Evolutionary conservation across 495 filamentous ascomycete species (phyloP).

Genomic region (Annulohypoxylon bovei): DNA sequence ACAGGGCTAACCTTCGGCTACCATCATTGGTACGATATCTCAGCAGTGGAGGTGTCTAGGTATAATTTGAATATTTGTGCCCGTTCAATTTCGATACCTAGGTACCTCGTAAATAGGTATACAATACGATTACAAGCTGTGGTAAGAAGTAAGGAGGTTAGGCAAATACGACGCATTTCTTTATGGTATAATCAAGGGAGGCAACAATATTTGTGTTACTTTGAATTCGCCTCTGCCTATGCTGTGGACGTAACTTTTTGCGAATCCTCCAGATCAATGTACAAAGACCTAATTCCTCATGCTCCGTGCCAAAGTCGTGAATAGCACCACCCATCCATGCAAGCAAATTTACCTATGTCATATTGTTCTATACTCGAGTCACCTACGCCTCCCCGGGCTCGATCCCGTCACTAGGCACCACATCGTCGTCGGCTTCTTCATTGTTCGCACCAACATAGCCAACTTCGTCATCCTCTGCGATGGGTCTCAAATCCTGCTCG

Average conservation of each 20-base stretch:
- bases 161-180: neutral
- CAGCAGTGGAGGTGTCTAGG: conserved; percentile 4
- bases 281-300: conserved; percentile 11
- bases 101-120: neutral
- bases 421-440: conserved; percentile 53
- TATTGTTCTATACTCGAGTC: neutral
- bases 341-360: conserved; percentile 3
- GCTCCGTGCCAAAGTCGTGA: conserved; percentile 2
- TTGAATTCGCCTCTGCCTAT: neutral
- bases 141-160: neutral
- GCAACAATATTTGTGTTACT: neutral
- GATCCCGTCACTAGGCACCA: conserved; percentile 5
- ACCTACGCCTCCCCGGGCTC: conserved; percentile 15
- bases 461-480: conserved; percentile 53
- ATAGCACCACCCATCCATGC: neutral
- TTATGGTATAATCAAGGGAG: neutral
- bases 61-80: conserved; percentile 4
- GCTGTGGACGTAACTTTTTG: conserved; percentile 8
- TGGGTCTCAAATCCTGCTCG: conserved; percentile 25
- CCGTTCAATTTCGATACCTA: neutral
- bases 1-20: conserved; percentile 28
- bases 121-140: neutral
- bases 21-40: conserved; percentile 29
- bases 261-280: neutral
- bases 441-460: conserved; percentile 51